Evolutionary conservation across 2,329 filamentous ascomycete genomes (phyloP), one percentile per base, ranked within the genome.

Genomic region (Capronia americana): DNA sequence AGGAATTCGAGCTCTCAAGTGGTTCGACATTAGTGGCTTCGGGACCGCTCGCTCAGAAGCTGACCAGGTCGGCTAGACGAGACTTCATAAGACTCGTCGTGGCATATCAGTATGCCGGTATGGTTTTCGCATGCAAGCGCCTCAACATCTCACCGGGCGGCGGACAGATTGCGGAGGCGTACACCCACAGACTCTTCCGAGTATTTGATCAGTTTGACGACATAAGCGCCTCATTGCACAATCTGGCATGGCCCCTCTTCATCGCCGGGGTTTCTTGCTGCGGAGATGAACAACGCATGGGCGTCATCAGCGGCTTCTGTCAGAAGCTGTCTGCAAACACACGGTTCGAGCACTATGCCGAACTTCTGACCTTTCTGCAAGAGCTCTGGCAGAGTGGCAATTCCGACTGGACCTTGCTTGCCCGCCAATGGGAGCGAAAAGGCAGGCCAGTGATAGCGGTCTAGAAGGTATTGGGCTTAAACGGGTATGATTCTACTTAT

Each of bases 221-320:
- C 46, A 61, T 61, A n/a, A 34, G 32, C 20, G 46, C 24, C 11
- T 34, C 34, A 7, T 53, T 61, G n/a, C 50, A 51, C 23, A 61
- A 53, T 34, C 48, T 61, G 4, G 50, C 58, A 10, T 61, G 58
- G 58, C 58, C 58, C 26, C 50, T 61, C 26, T 26, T 61, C 48
- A 54, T 61, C 10, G 58, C 58, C 20, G 58, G 58, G 38, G 34
- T 50, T 24, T 61, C 28, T 44, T 61, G 58, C 34, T 34, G 30
- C 14, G 58, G 50, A 20, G 44, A 61, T 17, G 30, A 38, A 41
- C 20, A 53, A 12, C 46, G 38, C 17, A 44, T 44, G 38, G 6
- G 6, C 14, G 8, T 12, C 38, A 44, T 44, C 17, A n/a, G 38
- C 17, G 17, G 17, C 38, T 44, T 8, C 17, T 44, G 38, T n/a